Conservation (phyloP, 164 flowering plant species). For the Chloranthus sessilifolius region DNA sequence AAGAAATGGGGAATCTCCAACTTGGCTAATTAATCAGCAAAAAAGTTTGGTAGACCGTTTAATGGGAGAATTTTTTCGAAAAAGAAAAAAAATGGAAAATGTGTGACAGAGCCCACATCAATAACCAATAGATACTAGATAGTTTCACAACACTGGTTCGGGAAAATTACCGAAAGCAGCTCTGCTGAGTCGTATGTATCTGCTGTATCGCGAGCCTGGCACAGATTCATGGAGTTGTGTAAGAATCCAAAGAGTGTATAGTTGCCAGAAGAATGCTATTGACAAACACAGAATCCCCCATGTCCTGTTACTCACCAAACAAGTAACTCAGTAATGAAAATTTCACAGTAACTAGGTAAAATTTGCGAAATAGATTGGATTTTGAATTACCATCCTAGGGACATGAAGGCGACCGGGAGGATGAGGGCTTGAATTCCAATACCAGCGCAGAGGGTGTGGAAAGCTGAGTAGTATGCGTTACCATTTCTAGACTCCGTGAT, state of each 20-base stretch:
- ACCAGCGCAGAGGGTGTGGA: conserved; percentile 65
- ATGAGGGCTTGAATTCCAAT: conserved; percentile 78
- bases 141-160: not conserved
- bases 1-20: too few species aligned
- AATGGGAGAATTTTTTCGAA: too few species aligned
- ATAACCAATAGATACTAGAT: too few species aligned
- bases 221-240: conserved; percentile 64
- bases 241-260: conserved; percentile 57
- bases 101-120: too few species aligned
- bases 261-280: conserved; percentile 59
- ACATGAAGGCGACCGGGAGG: conserved; percentile 66
- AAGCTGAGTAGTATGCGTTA: conserved; percentile 56
- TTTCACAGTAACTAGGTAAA: not conserved
- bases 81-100: too few species aligned
- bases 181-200: conserved; percentile 49
- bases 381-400: conserved; percentile 64
- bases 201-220: conserved; percentile 48
- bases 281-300: conserved; percentile 60
- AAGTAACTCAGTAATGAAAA: not conserved
- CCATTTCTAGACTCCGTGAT: conserved; percentile 84
- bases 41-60: too few species aligned
- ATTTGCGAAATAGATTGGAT: not conserved
- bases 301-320: conserved; percentile 36
- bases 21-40: too few species aligned
- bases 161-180: conserved; percentile 61